Evolutionary conservation across 2,329 filamentous ascomycete genomes (phyloP).

Genomic region (Ceratocystis papillata): DNA sequence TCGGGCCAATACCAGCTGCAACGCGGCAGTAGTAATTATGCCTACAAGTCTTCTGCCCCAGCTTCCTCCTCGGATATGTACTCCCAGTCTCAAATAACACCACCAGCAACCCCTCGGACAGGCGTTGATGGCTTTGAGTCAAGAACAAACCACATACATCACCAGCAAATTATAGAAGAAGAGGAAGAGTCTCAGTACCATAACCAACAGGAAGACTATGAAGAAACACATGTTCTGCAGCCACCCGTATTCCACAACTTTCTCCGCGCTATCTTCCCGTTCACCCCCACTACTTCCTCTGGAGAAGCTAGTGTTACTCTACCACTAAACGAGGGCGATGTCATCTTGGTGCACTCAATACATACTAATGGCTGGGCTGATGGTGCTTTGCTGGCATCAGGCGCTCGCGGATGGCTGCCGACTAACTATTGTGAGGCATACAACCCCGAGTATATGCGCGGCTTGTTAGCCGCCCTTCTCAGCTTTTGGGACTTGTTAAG

Average conservation of each 20-base stretch:
- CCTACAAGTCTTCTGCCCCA: constrained; percentile 26
- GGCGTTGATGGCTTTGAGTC: constrained; percentile 48
- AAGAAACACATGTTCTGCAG: constrained; percentile 27
- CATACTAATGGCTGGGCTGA: constrained; percentile 99
- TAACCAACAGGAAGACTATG: constrained; percentile 34
- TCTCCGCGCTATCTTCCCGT: constrained; percentile 85
- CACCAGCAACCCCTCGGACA: constrained; percentile 62
- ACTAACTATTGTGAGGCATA: constrained; percentile 98
- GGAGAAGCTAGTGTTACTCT: constrained; percentile 81
- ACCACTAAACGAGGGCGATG: constrained; percentile 77
- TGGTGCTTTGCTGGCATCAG: constrained; percentile 76
- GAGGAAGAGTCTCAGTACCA: constrained; percentile 31
- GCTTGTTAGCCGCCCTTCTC: constrained; percentile 71
- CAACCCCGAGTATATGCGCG: constrained; percentile 76
- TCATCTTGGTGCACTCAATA: constrained; percentile 89
- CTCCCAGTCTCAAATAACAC: constrained; percentile 56
- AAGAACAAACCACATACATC: constrained; percentile 30
- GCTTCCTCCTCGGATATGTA: constrained; percentile 33
- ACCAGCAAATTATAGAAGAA: constrained; percentile 12
- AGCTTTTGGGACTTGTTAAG: constrained; percentile 87
- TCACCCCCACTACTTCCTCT: constrained; percentile 66
- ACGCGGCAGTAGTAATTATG: constrained; percentile 14
- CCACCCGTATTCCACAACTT: constrained; percentile 82
- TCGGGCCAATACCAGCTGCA: constrained; percentile 18
- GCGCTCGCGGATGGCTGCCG: constrained; percentile 85